phyloP scores from a whole-genome alignment of 2,329 filamentous ascomycete genomes.

The Cladosporium austrohemisphaericum region DNA sequence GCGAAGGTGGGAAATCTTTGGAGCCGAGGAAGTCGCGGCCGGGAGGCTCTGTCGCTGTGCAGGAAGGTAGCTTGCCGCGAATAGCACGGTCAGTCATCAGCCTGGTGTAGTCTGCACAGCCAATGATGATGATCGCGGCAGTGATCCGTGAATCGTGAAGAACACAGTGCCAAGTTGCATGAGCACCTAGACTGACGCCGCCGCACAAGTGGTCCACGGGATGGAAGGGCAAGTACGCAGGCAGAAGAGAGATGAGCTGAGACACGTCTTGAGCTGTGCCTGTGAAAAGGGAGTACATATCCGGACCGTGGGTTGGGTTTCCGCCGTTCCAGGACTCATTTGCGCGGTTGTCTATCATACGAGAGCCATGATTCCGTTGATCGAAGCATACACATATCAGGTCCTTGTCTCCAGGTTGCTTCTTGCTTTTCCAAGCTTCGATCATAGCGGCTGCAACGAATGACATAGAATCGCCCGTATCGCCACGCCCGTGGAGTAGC shows the following conservation, averaged over 20 bases:
- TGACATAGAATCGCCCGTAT: constrained; percentile 69
- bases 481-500: constrained; percentile 78
- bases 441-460: constrained; percentile 68
- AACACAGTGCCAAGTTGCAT: constrained; percentile 79
- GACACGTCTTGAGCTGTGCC: constrained; percentile 72
- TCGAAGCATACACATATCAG: constrained; percentile 84
- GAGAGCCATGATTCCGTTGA: constrained; percentile 84
- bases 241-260: constrained; percentile 71
- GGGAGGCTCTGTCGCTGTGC: constrained; percentile 52
- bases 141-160: constrained; percentile 74
- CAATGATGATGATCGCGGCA: constrained; percentile 77
- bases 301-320: constrained; percentile 77
- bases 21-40: constrained; percentile 70
- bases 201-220: constrained; percentile 67
- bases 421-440: constrained; percentile 59
- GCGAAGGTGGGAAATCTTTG: constrained; percentile 66
- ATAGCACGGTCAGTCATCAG: constrained; percentile 77
- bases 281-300: constrained; percentile 80
- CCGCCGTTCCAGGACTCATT: constrained; percentile 78
- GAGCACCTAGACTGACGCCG: constrained; percentile 82
- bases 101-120: constrained; percentile 81
- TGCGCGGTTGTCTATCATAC: constrained; percentile 61
- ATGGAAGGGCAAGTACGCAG: constrained; percentile 60
- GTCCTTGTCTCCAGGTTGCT: constrained; percentile 41
- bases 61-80: constrained; percentile 59